Evolutionary conservation across 306 rosid genomes (phyloP), one percentile per base, ranked within the genome.

Genomic region (Gastrolobium bilobum): DNA sequence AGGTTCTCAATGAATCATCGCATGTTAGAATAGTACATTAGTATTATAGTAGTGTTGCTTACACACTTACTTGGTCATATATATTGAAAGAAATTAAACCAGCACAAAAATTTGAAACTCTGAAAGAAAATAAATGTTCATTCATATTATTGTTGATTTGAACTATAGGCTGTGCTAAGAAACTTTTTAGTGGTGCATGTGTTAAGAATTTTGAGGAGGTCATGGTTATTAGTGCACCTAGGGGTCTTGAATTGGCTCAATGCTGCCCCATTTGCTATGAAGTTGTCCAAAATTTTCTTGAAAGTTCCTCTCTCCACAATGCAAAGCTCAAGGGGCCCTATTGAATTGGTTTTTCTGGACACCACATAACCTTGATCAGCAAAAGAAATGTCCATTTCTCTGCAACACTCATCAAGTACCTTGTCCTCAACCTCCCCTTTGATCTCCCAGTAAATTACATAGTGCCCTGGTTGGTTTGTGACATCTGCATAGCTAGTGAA

Each of bases 241-340:
- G 99, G 99, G 4, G 91, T 94, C 93, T 94, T 94, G 75, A 88
- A 94, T 34, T 94, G 99, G 90, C 94, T 85, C 75, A 94, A 29
- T 0, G 95, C 95, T 0, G 92, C 89, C 1, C 99, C 99, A 44
- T 84, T 91, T 0, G 89, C 89, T 0, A 92, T 83, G 66, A 84
- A 94, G 29, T 71, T 56, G 14, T 94, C 99, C 84, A 94, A 64
- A 34, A 94, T 90, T 81, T 90, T 92, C 85, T 75, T 91, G 72
- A 92, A 94, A 31, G 95, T 87, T 0, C 97, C 99, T 54, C 78
- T 85, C 73, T 89, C 91, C 62, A 94, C 91, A 42, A 92, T 52
- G 63, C 97, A 64, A 2, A 94, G 97, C 80, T 89, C 88, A 0
- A 94, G 79, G 3, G 99, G 97, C 0, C 97, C 99, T 2, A 94